A percentile compares a stretch with the other conserved stretches of the same genome.
Evolutionary conservation across 2,329 filamentous ascomycete genomes (phyloP).

Genomic region (Aspergillus caelatus): DNA sequence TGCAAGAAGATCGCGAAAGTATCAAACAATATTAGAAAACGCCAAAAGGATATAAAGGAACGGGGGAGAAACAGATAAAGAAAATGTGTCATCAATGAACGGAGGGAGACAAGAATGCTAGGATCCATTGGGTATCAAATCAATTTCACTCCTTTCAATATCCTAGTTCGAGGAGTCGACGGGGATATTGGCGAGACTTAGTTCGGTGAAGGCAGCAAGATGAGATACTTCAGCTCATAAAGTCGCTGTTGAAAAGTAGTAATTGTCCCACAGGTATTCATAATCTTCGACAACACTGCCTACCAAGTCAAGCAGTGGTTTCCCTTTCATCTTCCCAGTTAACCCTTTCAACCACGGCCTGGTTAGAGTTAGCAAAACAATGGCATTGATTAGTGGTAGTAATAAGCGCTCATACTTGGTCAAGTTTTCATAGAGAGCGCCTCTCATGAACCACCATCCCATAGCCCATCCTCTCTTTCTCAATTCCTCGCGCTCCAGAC

Average conservation of each 20-base stretch:
- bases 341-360: constrained; percentile 68
- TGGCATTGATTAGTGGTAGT: constrained; percentile 1
- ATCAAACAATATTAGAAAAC: constrained; percentile 4
- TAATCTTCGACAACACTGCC: constrained; percentile 92
- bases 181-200: neutral
- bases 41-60: neutral
- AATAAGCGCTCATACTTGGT: constrained; percentile 59
- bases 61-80: neutral
- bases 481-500: constrained; percentile 87
- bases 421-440: constrained; percentile 94
- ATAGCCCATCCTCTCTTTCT: constrained; percentile 84
- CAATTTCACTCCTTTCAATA: neutral
- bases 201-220: constrained; percentile 1
- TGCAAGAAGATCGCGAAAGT: neutral
- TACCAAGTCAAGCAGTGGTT: constrained; percentile 77
- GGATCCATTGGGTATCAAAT: constrained; percentile 14
- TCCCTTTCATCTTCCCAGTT: constrained; percentile 69
- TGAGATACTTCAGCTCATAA: constrained; percentile 28
- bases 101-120: neutral
- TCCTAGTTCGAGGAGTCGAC: neutral
- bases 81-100: neutral
- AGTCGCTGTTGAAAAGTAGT: constrained; percentile 79
- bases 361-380: constrained; percentile 27
- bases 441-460: constrained; percentile 94
- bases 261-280: constrained; percentile 96